Conservation (phyloP, 805 yeast species). For the Candida montana region DNA sequence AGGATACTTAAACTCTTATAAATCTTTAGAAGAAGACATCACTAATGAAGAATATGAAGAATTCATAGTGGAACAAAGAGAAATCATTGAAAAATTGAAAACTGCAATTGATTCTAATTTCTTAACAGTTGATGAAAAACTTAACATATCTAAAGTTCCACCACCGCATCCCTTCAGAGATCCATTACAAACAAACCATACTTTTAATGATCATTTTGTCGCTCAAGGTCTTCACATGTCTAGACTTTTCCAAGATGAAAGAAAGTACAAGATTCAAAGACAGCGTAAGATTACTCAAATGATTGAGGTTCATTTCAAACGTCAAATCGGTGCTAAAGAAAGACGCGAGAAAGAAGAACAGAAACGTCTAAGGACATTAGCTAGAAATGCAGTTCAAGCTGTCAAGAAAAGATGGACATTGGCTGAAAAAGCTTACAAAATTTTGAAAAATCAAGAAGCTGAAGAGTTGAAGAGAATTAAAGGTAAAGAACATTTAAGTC, state of each 20-base stretch:
- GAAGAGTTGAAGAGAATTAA: conserved; percentile 74
- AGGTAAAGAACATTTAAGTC: conserved; percentile 82
- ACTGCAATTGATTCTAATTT: conserved; percentile 42
- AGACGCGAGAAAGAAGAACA: conserved; percentile 72
- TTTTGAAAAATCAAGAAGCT: conserved; percentile 67
- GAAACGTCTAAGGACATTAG: conserved; percentile 59
- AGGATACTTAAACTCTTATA: conserved; percentile 49
- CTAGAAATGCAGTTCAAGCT: conserved; percentile 76
- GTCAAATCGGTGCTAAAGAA: conserved; percentile 84
- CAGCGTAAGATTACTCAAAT: conserved; percentile 71
- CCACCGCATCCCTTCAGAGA: conserved; percentile 43
- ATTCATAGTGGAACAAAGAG: conserved; percentile 49
- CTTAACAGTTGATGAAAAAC: conserved; percentile 39
- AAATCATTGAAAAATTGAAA: conserved; percentile 37
- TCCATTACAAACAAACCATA: conserved; percentile 38
- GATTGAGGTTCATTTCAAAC: conserved; percentile 82
- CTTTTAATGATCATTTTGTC: conserved; percentile 68
- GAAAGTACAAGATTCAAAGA: conserved; percentile 58
- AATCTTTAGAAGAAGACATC: conserved; percentile 57
- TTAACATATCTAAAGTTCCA: conserved; percentile 33
- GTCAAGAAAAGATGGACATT: conserved; percentile 88
- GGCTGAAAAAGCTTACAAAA: conserved; percentile 76
- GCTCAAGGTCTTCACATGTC: conserved; percentile 73
- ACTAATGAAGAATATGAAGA: conserved; percentile 53
- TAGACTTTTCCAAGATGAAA: conserved; percentile 59